Percentiles rank a stretch among this genome's conserved stretches.
Evolutionary conservation across 1,284 basidiomycete genomes (phyloP).

Genomic region (Marasmius oreades): DNA sequence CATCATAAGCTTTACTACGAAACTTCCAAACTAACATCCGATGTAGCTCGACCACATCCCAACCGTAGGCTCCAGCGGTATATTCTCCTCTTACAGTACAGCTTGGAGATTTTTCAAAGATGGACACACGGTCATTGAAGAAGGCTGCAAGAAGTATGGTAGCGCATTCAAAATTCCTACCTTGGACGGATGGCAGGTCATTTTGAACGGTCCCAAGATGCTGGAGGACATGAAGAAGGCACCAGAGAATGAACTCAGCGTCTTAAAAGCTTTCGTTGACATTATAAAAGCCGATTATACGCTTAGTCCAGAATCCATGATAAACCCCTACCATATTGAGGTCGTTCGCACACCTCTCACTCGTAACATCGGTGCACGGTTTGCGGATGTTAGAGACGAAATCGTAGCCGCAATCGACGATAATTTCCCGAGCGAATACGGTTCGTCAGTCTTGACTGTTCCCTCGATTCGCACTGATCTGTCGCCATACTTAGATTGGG

Average conservation of each 20-base stretch:
- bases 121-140: neutral
- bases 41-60: neutral
- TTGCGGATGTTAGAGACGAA: constrained; percentile 25
- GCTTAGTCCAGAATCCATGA: constrained; percentile 12
- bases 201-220: constrained; percentile 28
- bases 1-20: neutral
- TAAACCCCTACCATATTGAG: constrained; percentile 19
- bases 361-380: constrained; percentile 19
- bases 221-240: constrained; percentile 36
- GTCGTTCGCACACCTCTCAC: constrained; percentile 22
- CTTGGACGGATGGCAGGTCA: constrained; percentile 17
- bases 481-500: constrained; percentile 21
- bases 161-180: constrained; percentile 7
- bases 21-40: neutral
- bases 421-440: constrained; percentile 8
- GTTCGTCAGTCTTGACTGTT: neutral
- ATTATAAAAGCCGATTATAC: constrained; percentile 19
- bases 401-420: constrained; percentile 17
- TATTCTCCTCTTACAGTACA: neutral
- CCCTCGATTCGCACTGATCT: neutral
- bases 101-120: neutral
- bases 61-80: neutral
- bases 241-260: constrained; percentile 34
- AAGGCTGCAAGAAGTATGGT: neutral
- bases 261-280: constrained; percentile 10